Evolutionary conservation across 257 asterid species (phyloP).

Genomic region (Ligustrum vulgare): DNA sequence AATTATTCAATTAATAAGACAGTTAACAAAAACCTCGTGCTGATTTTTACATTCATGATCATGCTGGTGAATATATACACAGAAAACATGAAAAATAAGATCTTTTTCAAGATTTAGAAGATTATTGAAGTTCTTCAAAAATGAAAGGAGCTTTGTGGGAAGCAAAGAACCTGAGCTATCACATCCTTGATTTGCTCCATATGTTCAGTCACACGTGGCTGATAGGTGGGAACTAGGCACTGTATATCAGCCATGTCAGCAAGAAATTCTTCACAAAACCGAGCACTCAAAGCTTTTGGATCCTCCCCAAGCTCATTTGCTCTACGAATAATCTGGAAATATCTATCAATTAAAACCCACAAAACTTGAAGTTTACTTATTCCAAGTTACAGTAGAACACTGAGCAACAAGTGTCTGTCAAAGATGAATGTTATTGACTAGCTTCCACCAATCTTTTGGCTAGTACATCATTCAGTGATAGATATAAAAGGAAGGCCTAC

Average conservation of each 20-base stretch:
- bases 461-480: neutral
- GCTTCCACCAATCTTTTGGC: neutral
- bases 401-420: neutral
- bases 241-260: conserved; percentile 82
- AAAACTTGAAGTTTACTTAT: neutral
- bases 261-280: conserved; percentile 78
- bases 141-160: neutral
- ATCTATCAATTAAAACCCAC: neutral
- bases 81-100: neutral
- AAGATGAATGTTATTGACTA: neutral
- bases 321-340: conserved; percentile 70
- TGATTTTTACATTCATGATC: neutral
- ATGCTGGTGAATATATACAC: neutral
- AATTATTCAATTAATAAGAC: neutral
- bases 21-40: neutral
- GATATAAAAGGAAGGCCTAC: neutral
- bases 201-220: conserved; percentile 77
- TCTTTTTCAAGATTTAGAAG: neutral
- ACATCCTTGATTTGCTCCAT: conserved; percentile 72
- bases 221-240: conserved; percentile 76
- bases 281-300: conserved; percentile 58
- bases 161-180: conserved; percentile 66
- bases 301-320: conserved; percentile 67
- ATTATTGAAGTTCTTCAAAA: neutral
- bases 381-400: neutral